These are phyloP conservation scores for Prosopis cineraria DNA, from an alignment of 306 rosid species.

Conservation along the genomic window DNA sequence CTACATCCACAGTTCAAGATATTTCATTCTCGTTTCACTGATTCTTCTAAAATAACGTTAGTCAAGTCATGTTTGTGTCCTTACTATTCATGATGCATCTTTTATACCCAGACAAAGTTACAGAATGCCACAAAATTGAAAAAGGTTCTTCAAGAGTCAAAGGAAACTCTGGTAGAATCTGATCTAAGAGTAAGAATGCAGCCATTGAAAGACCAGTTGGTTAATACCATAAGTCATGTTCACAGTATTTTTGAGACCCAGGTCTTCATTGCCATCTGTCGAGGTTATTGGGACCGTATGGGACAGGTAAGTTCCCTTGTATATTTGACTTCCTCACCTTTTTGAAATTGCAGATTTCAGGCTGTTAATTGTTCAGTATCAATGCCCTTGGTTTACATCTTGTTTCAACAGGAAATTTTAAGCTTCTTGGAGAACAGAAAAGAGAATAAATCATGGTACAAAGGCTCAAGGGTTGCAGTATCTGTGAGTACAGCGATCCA, in stretches of 20 bases:
- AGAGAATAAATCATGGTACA: conserved; percentile 94
- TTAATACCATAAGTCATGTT: conserved; percentile 67
- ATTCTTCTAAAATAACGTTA: not conserved
- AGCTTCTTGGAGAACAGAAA: conserved; percentile 94
- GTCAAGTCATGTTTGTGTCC: conserved; percentile 18
- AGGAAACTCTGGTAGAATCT: conserved; percentile 80
- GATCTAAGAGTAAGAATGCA: conserved; percentile 84
- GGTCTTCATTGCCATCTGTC: conserved; percentile 80
- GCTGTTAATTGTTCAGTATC: conserved; percentile 13
- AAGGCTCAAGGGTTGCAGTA: conserved; percentile 84
- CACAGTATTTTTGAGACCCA: conserved; percentile 71
- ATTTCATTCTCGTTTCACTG: not conserved
- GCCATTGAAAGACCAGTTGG: conserved; percentile 75
- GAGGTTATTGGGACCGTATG: conserved; percentile 96
- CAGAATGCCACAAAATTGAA: conserved; percentile 87
- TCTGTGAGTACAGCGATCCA: conserved; percentile 57
- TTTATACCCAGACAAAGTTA: conserved; percentile 68
- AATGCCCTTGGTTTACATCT: conserved; percentile 1
- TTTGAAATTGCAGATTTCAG: not conserved
- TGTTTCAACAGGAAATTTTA: conserved; percentile 71
- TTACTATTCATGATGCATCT: conserved; percentile 25
- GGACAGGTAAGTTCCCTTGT: conserved; percentile 66
- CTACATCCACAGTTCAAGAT: conserved; percentile 1
- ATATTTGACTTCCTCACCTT: not conserved
- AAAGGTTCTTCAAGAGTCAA: conserved; percentile 94